Conservation (phyloP, 805 yeast species). For the Nakazawaea molendinolei region DNA sequence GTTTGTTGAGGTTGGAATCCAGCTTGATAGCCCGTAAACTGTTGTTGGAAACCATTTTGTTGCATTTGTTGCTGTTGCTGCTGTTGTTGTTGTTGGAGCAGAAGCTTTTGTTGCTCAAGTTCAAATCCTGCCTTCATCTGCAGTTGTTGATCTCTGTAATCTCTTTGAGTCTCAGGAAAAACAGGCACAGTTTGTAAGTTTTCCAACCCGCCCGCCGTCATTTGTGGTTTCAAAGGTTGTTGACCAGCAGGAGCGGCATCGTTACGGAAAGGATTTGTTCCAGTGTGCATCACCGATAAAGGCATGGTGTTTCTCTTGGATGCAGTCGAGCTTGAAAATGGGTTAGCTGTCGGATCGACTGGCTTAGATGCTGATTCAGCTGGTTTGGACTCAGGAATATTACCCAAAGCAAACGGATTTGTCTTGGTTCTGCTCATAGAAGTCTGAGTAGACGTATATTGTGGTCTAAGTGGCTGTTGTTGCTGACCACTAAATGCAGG, state of each 20-base stretch:
- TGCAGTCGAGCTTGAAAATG: slow-evolving; percentile 5
- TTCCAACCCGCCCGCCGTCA: slow-evolving; percentile 62
- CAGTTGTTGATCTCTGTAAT: slow-evolving; percentile 17
- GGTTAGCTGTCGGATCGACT: slow-evolving; percentile 7
- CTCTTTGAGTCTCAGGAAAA: slow-evolving; percentile 41
- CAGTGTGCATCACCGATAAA: slow-evolving; percentile 25
- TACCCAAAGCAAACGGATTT: slow-evolving; percentile 32
- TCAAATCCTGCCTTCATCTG: slow-evolving; percentile 12
- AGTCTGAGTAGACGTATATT: slow-evolving; percentile 5
- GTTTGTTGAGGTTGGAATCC: slow-evolving; percentile 3
- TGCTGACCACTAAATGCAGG: too few species aligned
- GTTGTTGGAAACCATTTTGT: slow-evolving; percentile 7
- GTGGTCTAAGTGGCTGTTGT: slow-evolving; percentile 5
- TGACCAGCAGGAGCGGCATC: slow-evolving; percentile 21
- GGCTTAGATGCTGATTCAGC: slow-evolving; percentile 14
- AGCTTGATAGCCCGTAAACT: too few species aligned
- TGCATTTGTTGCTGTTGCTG: slow-evolving; percentile 14
- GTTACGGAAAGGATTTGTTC: slow-evolving; percentile 48
- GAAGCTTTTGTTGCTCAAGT: slow-evolving; percentile 19
- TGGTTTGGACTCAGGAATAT: slow-evolving; percentile 17
- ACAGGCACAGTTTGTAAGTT: slow-evolving; percentile 48
- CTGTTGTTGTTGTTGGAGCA: slow-evolving; percentile 21
- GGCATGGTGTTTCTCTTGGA: slow-evolving; percentile 4
- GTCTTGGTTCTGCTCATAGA: slow-evolving; percentile 17
- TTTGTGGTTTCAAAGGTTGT: slow-evolving; percentile 33